A percentile compares a stretch with the other conserved stretches of the same genome.
These are phyloP conservation scores for Chamaecrista fasciculata DNA, from an alignment of 306 rosid species.

Conservation along the genomic window DNA sequence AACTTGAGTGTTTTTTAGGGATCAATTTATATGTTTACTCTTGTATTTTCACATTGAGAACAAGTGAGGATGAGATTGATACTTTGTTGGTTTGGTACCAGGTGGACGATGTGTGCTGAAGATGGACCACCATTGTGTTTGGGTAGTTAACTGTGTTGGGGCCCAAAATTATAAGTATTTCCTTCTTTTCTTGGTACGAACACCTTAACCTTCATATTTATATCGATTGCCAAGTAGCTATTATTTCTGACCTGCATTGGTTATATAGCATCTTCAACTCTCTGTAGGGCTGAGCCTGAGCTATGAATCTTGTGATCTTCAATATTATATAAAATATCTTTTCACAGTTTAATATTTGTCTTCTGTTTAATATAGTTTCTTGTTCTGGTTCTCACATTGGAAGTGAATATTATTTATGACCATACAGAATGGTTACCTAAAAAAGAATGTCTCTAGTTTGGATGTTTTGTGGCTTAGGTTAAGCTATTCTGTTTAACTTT, in stretches of 20 bases:
- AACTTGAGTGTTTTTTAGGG: no score
- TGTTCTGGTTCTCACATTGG: background rate
- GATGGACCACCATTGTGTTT: conserved; percentile 99
- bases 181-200: conserved; percentile 90
- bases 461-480: background rate
- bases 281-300: conserved; percentile 5
- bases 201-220: conserved; percentile 3
- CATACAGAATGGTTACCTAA: background rate
- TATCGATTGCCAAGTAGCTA: conserved; percentile 6
- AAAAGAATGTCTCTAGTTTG: background rate
- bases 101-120: conserved; percentile 98
- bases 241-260: conserved; percentile 12
- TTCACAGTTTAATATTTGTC: background rate
- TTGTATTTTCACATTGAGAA: background rate
- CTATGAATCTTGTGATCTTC: background rate
- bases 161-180: conserved; percentile 92
- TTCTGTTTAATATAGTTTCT: background rate
- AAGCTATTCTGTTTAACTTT: background rate
- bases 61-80: conserved; percentile 10
- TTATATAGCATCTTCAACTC: conserved; percentile 9
- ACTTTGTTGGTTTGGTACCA: conserved; percentile 39
- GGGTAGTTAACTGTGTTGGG: conserved; percentile 99
- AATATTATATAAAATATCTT: background rate
- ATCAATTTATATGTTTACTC: no score
- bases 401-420: conserved; percentile 21